Evolutionary conservation across 148 eudicot genomes (phyloP).

Genomic region (Dysphania ambrosioides): DNA sequence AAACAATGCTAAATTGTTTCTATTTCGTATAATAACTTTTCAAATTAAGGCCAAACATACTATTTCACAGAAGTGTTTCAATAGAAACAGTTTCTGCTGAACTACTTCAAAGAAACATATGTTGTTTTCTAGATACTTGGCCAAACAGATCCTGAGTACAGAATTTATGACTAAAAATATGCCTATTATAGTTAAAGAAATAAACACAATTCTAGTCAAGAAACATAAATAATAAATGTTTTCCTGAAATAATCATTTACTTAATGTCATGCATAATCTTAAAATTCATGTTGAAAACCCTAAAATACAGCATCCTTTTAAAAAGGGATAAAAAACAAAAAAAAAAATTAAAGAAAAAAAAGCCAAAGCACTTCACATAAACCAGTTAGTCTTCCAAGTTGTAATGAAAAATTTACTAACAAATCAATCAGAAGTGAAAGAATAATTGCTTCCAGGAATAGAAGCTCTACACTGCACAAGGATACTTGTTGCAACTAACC

Average conservation of each 20-base stretch:
- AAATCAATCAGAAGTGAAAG: not conserved
- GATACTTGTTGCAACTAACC: slow-evolving; percentile 47
- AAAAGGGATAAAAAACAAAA: too few relatives aligned
- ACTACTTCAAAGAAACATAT: too few relatives aligned
- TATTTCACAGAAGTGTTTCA: too few relatives aligned
- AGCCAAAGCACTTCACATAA: not conserved
- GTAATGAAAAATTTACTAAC: not conserved
- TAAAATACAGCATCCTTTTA: not conserved
- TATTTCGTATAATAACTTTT: too few relatives aligned
- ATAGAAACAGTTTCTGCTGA: too few relatives aligned
- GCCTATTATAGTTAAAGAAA: not conserved
- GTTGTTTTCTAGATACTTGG: too few relatives aligned
- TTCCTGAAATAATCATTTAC: too few relatives aligned
- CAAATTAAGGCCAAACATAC: too few relatives aligned
- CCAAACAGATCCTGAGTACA: too few relatives aligned
- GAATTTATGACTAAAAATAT: not conserved
- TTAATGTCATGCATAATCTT: slow-evolving; percentile 5
- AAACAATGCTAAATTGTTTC: too few relatives aligned
- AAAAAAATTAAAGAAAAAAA: too few relatives aligned
- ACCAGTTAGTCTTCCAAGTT: not conserved
- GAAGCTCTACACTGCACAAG: not conserved
- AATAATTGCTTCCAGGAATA: not conserved
- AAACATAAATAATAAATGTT: not conserved
- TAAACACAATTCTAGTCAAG: not conserved
- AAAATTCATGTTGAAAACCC: not conserved